Conservation (phyloP, 106 monocot species). For the Dendrobium huoshanense region DNA sequence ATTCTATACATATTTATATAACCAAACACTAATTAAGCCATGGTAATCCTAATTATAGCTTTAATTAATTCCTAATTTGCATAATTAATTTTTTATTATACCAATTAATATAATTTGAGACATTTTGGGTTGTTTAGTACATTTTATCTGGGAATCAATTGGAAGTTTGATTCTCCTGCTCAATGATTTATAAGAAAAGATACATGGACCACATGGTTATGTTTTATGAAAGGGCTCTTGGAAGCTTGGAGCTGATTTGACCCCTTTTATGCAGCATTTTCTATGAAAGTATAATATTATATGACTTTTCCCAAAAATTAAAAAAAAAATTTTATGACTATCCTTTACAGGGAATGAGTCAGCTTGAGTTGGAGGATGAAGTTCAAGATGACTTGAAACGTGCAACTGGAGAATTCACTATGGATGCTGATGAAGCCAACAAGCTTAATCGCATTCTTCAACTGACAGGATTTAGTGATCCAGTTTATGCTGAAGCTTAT, state of each 20-base stretch:
- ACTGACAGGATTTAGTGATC: slow-evolving; percentile 87
- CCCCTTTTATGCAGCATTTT: not conserved
- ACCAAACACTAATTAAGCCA: too few species aligned
- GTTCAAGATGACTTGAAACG: slow-evolving; percentile 93
- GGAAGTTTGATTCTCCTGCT: not conserved
- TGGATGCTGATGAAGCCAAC: slow-evolving; percentile 76
- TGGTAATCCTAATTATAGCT: too few species aligned
- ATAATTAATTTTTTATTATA: too few species aligned
- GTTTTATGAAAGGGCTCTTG: not conserved
- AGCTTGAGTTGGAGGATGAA: slow-evolving; percentile 88
- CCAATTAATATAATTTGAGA: too few species aligned
- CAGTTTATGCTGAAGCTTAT: slow-evolving; percentile 92
- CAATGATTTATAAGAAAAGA: not conserved
- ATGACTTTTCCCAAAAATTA: not conserved
- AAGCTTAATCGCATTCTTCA: slow-evolving; percentile 85
- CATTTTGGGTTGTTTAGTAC: not conserved
- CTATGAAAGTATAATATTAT: not conserved
- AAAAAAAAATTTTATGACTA: not conserved
- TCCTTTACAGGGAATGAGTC: slow-evolving; percentile 76
- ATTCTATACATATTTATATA: too few species aligned
- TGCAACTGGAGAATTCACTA: slow-evolving; percentile 87
- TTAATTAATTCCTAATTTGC: too few species aligned
- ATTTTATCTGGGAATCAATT: not conserved
- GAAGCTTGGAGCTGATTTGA: not conserved
- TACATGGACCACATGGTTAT: not conserved